Conservation (phyloP, 2,329 filamentous ascomycete species). For the Phyllosticta paracitricarpa region DNA sequence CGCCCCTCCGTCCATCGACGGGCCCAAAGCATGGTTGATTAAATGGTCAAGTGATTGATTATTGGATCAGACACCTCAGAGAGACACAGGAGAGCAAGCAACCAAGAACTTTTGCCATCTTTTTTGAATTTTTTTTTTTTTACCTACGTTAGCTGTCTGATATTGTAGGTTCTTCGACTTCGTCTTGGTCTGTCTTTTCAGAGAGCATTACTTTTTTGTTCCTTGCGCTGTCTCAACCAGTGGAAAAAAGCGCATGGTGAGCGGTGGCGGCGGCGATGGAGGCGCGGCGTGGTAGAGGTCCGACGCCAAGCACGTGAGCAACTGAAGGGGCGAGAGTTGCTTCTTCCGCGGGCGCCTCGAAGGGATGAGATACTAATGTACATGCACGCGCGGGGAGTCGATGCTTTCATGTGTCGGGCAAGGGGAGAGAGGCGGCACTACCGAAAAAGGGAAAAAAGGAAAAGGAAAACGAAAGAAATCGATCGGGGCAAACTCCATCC, state of each 20-base stretch:
- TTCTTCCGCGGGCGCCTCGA: background rate
- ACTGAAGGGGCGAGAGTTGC: background rate
- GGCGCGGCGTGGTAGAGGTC: background rate
- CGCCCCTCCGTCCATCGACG: too few species aligned
- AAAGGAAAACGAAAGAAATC: background rate
- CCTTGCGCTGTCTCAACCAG: background rate
- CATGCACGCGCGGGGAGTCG: constrained; percentile 9
- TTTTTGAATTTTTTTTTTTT: too few species aligned
- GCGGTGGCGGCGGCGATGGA: too few species aligned
- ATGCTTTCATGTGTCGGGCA: background rate
- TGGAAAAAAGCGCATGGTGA: background rate
- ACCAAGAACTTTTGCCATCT: too few species aligned
- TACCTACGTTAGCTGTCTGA: too few species aligned
- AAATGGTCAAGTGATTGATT: too few species aligned
- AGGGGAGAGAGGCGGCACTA: background rate
- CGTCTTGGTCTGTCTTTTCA: too few species aligned
- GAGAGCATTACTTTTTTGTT: background rate
- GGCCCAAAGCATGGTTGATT: too few species aligned
- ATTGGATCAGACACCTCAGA: too few species aligned
- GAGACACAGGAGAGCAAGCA: too few species aligned
- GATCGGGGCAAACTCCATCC: background rate
- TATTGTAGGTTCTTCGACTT: too few species aligned
- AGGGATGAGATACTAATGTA: constrained; percentile 1
- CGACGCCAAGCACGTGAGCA: background rate
- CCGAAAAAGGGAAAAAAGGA: constrained; percentile 2